Evolutionary conservation across 2,329 filamentous ascomycete genomes (phyloP).

Genomic region (Trichoderma gracile): DNA sequence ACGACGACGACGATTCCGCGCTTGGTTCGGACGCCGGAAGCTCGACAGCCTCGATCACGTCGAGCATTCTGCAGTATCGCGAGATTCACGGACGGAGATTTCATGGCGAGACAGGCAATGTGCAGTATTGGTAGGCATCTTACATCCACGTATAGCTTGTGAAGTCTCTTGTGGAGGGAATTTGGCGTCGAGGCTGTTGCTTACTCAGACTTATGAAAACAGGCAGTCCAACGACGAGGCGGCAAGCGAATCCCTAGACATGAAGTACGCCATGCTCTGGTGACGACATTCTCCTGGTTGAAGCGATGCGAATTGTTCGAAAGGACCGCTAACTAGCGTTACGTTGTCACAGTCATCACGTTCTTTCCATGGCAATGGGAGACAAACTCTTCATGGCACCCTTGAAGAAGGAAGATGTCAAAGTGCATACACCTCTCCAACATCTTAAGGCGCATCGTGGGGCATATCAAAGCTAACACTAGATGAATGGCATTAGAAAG

Average conservation of each 20-base stretch:
- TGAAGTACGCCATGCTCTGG: slow-evolving; percentile 19
- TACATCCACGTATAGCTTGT: not conserved
- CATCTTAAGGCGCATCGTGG: not conserved
- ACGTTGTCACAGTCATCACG: slow-evolving; percentile 26
- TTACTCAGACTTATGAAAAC: not conserved
- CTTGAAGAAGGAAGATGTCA: slow-evolving; percentile 22
- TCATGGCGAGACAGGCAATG: slow-evolving; percentile 29
- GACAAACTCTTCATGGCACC: slow-evolving; percentile 33
- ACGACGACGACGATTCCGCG: slow-evolving; percentile 33
- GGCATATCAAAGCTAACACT: not conserved
- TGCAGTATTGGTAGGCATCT: slow-evolving; percentile 16
- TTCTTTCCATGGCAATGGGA: slow-evolving; percentile 33
- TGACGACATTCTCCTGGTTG: not conserved
- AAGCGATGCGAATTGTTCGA: not conserved
- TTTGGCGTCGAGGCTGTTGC: too few relatives aligned
- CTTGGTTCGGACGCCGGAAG: slow-evolving; percentile 30
- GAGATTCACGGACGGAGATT: slow-evolving; percentile 38
- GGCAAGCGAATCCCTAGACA: slow-evolving; percentile 29
- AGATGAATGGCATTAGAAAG: slow-evolving; percentile 27
- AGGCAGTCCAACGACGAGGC: slow-evolving; percentile 31
- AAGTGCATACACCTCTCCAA: not conserved
- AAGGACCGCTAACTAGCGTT: not conserved
- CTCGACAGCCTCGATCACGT: slow-evolving; percentile 38
- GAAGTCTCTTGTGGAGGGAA: not conserved
- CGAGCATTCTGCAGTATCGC: slow-evolving; percentile 39